These are phyloP conservation scores for Ustilago trichophora DNA, from an alignment of 1,284 basidiomycete genomes.

Conservation along the genomic window DNA sequence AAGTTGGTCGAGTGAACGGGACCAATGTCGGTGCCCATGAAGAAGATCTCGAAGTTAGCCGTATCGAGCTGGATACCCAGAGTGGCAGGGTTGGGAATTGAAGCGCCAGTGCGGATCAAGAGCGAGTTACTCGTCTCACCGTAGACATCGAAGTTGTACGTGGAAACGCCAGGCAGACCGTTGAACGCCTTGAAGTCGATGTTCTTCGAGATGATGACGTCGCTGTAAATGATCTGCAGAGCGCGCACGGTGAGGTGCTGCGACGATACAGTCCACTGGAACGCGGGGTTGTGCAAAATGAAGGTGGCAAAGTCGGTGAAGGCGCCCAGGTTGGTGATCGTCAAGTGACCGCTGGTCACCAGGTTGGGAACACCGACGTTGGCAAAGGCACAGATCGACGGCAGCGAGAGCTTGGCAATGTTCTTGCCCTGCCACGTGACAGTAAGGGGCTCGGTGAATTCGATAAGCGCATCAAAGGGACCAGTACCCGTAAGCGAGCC, in stretches of 20 bases:
- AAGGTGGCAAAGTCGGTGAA: slow-evolving; percentile 77
- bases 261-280: slow-evolving; percentile 78
- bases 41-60: slow-evolving; percentile 74
- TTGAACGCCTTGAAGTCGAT: slow-evolving; percentile 79
- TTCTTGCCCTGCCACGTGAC: slow-evolving; percentile 76
- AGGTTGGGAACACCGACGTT: slow-evolving; percentile 77
- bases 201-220: slow-evolving; percentile 74
- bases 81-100: slow-evolving; percentile 76
- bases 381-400: slow-evolving; percentile 77
- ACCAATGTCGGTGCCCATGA: slow-evolving; percentile 67
- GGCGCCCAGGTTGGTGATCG: slow-evolving; percentile 60
- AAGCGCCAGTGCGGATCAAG: slow-evolving; percentile 75
- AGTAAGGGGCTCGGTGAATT: slow-evolving; percentile 67
- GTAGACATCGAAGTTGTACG: slow-evolving; percentile 73
- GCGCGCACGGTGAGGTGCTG: slow-evolving; percentile 74
- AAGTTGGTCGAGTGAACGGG: slow-evolving; percentile 68
- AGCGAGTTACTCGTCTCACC: slow-evolving; percentile 77
- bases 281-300: slow-evolving; percentile 75
- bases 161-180: slow-evolving; percentile 72
- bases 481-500: slow-evolving; percentile 54
- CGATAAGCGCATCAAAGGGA: slow-evolving; percentile 70
- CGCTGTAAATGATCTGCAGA: slow-evolving; percentile 76
- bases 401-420: slow-evolving; percentile 75
- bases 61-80: slow-evolving; percentile 78
- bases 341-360: slow-evolving; percentile 67